Evolutionary conservation across 2,329 filamentous ascomycete genomes (phyloP).

Genomic region (Lanzia echinophila): DNA sequence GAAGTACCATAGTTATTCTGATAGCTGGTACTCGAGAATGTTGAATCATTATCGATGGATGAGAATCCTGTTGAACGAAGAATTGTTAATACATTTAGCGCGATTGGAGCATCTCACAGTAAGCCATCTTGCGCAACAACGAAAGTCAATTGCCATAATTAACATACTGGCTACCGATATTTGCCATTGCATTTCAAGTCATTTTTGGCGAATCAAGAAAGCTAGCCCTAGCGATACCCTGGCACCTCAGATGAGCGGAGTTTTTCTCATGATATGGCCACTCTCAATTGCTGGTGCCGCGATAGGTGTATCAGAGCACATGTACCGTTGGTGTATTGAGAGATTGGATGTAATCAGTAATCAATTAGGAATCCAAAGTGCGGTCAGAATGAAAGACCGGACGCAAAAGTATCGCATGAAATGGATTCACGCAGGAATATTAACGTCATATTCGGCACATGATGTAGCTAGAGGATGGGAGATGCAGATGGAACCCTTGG

Average conservation of each 20-base stretch:
- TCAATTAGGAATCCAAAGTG: conserved; percentile 18
- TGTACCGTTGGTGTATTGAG: conserved; percentile 17
- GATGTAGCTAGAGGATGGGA: background rate
- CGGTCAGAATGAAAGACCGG: conserved; percentile 11
- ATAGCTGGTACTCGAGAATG: conserved; percentile 22
- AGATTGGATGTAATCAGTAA: conserved; percentile 20
- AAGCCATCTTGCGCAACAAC: conserved; percentile 12
- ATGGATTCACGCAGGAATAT: conserved; percentile 6
- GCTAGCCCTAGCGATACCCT: background rate
- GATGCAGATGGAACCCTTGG: background rate
- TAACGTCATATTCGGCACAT: background rate
- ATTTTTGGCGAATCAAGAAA: conserved; percentile 9
- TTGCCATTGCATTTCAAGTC: conserved; percentile 18
- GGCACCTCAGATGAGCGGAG: conserved; percentile 13
- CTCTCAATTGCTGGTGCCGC: conserved; percentile 19
- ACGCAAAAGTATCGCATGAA: conserved; percentile 11
- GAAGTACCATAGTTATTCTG: conserved; percentile 16
- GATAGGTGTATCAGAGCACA: conserved; percentile 17
- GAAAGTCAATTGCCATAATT: conserved; percentile 14
- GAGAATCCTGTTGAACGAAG: conserved; percentile 22
- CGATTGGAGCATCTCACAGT: conserved; percentile 8
- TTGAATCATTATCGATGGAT: conserved; percentile 22
- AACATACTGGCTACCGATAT: conserved; percentile 19
- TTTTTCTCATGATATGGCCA: conserved; percentile 20
- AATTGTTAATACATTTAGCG: conserved; percentile 15